Percentiles rank a stretch among this genome's conserved stretches.
These are phyloP conservation scores for Irpex sp. DNA, from an alignment of 1,284 basidiomycete genomes.

Conservation along the genomic window DNA sequence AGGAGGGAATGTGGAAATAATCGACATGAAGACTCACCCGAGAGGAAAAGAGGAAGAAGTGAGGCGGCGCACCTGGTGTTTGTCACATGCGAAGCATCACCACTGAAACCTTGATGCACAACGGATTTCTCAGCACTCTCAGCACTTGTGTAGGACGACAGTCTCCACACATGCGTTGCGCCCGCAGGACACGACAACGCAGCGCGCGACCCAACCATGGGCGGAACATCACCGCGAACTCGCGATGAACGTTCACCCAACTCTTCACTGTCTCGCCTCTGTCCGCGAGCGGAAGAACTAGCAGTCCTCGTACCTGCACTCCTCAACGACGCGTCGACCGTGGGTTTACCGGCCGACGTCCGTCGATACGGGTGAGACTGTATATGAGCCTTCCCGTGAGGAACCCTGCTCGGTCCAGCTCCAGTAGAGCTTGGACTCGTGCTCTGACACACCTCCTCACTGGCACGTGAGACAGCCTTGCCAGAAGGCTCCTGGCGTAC, in stretches of 20 bases:
- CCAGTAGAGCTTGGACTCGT: slow-evolving; percentile 12
- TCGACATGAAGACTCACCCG: slow-evolving; percentile 15
- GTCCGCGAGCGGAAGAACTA: slow-evolving; percentile 9
- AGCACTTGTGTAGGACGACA: background rate
- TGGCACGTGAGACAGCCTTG: slow-evolving; percentile 17
- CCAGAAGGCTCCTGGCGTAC: slow-evolving; percentile 14
- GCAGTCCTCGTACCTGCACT: slow-evolving; percentile 19
- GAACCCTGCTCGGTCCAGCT: slow-evolving; percentile 21
- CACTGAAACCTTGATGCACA: slow-evolving; percentile 10
- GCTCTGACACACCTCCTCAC: slow-evolving; percentile 20
- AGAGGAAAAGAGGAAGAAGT: slow-evolving; percentile 4
- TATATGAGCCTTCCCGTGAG: slow-evolving; percentile 18
- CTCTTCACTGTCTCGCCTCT: slow-evolving; percentile 11
- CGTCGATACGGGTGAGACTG: slow-evolving; percentile 28
- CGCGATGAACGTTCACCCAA: slow-evolving; percentile 14
- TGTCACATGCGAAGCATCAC: slow-evolving; percentile 1
- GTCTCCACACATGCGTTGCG: slow-evolving; percentile 2
- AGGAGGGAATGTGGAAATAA: background rate
- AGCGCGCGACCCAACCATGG: slow-evolving; percentile 19
- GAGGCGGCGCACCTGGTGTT: slow-evolving; percentile 15
- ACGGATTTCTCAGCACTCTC: slow-evolving; percentile 14
- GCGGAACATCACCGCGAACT: slow-evolving; percentile 17
- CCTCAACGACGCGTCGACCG: slow-evolving; percentile 13
- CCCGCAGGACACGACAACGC: slow-evolving; percentile 7
- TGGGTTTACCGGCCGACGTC: slow-evolving; percentile 17